A percentile compares a stretch with the other conserved stretches of the same genome.
These are phyloP conservation scores for Euryodendron excelsum DNA, from an alignment of 148 eudicot species.

Conservation along the genomic window DNA sequence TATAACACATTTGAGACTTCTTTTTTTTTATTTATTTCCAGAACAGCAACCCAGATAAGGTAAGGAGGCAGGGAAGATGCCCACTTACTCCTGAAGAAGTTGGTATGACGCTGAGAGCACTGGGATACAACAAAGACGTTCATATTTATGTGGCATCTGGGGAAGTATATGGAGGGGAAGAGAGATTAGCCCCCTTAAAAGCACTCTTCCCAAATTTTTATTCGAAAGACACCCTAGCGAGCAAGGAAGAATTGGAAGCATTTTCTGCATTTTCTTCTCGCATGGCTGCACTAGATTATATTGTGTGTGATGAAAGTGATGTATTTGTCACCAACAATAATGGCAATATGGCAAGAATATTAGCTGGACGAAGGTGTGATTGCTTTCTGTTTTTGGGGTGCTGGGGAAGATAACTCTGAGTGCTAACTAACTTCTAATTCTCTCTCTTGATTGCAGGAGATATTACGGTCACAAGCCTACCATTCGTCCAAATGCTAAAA, in stretches of 20 bases:
- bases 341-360: constrained; percentile 97
- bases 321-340: constrained; percentile 98
- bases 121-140: constrained; percentile 77
- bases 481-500: constrained; percentile 94
- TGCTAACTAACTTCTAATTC: not conserved
- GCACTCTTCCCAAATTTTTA: constrained; percentile 86
- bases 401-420: not conserved
- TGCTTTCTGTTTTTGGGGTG: not conserved
- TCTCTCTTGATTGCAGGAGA: constrained; percentile 54
- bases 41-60: constrained; percentile 79
- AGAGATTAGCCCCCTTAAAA: constrained; percentile 81
- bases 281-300: constrained; percentile 95
- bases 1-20: not conserved
- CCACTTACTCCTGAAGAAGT: constrained; percentile 98
- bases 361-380: constrained; percentile 88
- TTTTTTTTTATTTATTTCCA: constrained; percentile 32
- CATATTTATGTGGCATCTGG: constrained; percentile 97
- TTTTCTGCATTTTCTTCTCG: constrained; percentile 88
- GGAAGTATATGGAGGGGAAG: constrained; percentile 90
- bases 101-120: constrained; percentile 92
- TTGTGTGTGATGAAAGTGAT: constrained; percentile 97
- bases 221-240: constrained; percentile 85
- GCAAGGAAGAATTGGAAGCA: constrained; percentile 71
- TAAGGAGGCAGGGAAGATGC: constrained; percentile 94
- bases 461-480: constrained; percentile 97